Percentiles rank a stretch among this genome's conserved stretches.
Conservation (phyloP, 345 rosid species). For the Eucalyptus victrix region DNA sequence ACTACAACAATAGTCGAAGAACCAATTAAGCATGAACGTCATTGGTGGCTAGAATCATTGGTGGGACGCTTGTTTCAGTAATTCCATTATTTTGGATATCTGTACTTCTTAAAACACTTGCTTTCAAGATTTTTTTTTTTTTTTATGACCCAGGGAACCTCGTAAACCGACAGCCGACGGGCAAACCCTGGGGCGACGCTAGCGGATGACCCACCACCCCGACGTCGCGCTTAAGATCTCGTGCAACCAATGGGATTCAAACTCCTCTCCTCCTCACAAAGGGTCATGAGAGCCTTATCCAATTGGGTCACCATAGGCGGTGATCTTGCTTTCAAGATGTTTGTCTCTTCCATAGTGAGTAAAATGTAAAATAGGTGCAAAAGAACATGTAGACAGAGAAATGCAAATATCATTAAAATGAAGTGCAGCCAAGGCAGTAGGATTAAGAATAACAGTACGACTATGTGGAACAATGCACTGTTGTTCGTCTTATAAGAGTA, state of each 20-base stretch:
- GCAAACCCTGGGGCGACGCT: no score
- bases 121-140: background rate
- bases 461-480: rapidly evolving
- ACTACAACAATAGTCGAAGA: background rate
- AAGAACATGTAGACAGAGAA: background rate
- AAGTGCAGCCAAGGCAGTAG: background rate
- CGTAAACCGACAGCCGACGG: rapidly evolving
- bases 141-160: no score
- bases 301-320: no score
- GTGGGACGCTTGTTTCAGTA: background rate
- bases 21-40: background rate
- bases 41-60: background rate
- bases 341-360: background rate
- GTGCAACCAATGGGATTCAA: rapidly evolving
- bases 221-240: no score
- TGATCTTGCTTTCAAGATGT: background rate
- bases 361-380: background rate
- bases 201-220: no score
- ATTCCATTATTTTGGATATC: background rate
- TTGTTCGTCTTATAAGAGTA: background rate
- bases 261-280: no score
- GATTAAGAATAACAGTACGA: background rate
- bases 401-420: background rate
- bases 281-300: no score
- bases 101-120: background rate